Conservation (phyloP, 495 filamentous ascomycete species). For the Penicillium angulare region DNA sequence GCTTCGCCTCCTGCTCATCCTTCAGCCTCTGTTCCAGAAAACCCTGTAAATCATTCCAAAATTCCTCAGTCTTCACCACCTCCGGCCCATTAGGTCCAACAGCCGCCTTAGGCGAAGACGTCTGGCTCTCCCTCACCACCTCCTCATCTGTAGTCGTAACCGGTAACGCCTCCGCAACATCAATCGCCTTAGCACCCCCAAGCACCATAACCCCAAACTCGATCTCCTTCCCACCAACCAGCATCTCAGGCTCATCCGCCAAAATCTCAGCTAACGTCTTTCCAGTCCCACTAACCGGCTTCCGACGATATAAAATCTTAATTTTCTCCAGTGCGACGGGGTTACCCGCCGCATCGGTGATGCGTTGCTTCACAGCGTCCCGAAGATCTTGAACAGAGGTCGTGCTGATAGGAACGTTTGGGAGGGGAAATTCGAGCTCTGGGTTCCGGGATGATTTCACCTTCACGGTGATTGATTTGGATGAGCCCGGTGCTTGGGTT, state of each 20-base stretch:
- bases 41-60: constrained; percentile 84
- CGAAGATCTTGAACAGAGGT: constrained; percentile 77
- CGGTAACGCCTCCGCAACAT: constrained; percentile 23
- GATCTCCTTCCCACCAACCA: constrained; percentile 43
- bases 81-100: constrained; percentile 56
- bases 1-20: constrained; percentile 65
- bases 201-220: constrained; percentile 89
- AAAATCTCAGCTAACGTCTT: constrained; percentile 54
- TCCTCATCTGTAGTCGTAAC: too few relatives aligned
- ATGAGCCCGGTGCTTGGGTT: constrained; percentile 42
- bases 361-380: constrained; percentile 51
- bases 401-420: constrained; percentile 53
- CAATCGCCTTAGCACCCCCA: constrained; percentile 50
- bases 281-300: constrained; percentile 66
- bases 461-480: constrained; percentile 53
- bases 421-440: constrained; percentile 58
- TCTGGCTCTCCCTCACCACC: too few relatives aligned
- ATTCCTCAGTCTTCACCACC: constrained; percentile 66
- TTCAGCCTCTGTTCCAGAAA: constrained; percentile 76
- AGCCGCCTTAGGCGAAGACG: constrained; percentile 42
- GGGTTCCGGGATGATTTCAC: constrained; percentile 78
- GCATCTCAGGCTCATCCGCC: constrained; percentile 38
- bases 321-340: constrained; percentile 62
- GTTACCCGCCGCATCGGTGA: constrained; percentile 34
- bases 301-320: constrained; percentile 78